These are phyloP conservation scores for Chrysopogon serrulatus DNA, from an alignment of 176 grass and related monocot genomes.

Conservation along the genomic window DNA sequence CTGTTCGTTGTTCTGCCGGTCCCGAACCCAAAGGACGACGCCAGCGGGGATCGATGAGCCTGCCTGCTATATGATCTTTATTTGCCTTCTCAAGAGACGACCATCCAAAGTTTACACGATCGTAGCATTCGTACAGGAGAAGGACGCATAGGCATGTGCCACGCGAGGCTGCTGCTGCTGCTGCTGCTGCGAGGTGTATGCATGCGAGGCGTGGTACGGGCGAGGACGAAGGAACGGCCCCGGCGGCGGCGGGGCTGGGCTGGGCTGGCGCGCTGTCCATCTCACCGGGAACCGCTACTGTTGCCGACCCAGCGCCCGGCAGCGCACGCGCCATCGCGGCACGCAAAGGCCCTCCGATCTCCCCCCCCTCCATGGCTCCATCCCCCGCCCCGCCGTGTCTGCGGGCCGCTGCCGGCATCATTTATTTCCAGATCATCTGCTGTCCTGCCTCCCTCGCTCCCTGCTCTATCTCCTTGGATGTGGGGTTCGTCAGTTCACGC, in stretches of 20 bases:
- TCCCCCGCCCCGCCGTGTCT: conserved; percentile 36
- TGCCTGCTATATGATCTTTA: too few species aligned
- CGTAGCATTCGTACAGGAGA: neutral
- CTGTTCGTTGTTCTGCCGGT: too few species aligned
- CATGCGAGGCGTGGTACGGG: neutral
- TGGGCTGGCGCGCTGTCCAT: neutral
- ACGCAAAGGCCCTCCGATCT: too few species aligned
- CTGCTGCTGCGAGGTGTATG: too few species aligned
- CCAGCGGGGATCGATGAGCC: too few species aligned
- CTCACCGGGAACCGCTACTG: conserved; percentile 16
- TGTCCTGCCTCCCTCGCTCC: neutral
- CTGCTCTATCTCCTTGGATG: neutral
- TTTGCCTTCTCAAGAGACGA: too few species aligned
- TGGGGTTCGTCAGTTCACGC: neutral
- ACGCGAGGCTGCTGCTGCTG: too few species aligned
- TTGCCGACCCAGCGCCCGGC: conserved; percentile 27
- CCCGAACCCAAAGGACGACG: too few species aligned
- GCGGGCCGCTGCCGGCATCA: conserved; percentile 1
- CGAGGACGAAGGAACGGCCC: neutral
- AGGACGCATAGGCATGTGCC: neutral
- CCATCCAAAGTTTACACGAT: neutral
- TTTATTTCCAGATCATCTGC: neutral
- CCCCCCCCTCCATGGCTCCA: too few species aligned
- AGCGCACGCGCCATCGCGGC: conserved; percentile 14
- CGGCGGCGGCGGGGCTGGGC: neutral